Evolutionary conservation across 148 eudicot species (phyloP), one percentile per base, ranked within the genome.

Genomic region (Fallopia convolvulus): DNA sequence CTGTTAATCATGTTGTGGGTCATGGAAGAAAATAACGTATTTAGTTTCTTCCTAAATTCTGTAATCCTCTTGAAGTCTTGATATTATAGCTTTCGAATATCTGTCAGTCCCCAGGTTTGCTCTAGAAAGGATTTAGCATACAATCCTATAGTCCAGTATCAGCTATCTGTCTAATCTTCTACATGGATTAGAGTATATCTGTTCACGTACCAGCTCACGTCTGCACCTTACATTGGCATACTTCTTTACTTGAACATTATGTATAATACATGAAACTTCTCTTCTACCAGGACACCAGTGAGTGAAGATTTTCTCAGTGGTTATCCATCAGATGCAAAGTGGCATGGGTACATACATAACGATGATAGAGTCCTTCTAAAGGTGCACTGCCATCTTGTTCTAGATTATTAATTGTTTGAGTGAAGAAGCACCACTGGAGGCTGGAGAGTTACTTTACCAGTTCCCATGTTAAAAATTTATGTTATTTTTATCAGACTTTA

Each of bases 241-340:
- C 49, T 26, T 4, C 3, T 79, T 55, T 21, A 14, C 30, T 61
- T 61, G 70, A 26, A 30, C 70, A 36, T 2, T 68, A 68, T 68
- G 44, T 39, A 17, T 68, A 46, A 39, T 33, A 36, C 20, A 70
- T 70, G n/a, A 33, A 56, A 20, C 23, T 63, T 63, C n/a, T 74
- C 36, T 21, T 78, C 72, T 68, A 75, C 39, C 78, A 92, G 98
- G 85, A 85, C 90, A 30, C 93, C 97, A 0, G 83, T 85, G 42
- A 90, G 84, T 78, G 84, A 89, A 30, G 87, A 81, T 18, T 83
- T 82, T 70, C 78, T 76, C 4, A 83, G 80, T 82, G 85, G 81
- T 49, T 86, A 86, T 80, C 88, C 88, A 18, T 86, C 88, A 1
- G 86, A 83, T 74, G 88, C 82, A 49, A 86, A 86, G 74, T 86